A percentile compares a stretch with the other conserved stretches of the same genome.
Evolutionary conservation across 805 yeast genomes (phyloP).

Genomic region (Barnettozyma sucrosica): DNA sequence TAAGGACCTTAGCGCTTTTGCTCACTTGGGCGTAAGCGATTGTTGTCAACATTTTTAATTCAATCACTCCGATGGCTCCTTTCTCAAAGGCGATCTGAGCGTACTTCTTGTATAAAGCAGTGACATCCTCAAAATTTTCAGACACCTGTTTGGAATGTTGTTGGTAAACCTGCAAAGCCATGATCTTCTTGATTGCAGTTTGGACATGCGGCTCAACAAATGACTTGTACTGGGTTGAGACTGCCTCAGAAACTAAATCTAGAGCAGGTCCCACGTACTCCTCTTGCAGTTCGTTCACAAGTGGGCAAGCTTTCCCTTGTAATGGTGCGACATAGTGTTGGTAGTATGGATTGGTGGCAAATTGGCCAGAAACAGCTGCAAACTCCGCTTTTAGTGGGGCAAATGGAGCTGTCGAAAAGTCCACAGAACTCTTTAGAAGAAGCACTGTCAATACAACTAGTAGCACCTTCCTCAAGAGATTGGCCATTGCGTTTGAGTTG

Average conservation of each 20-base stretch:
- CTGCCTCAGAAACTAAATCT: neutral
- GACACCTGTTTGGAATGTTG: neutral
- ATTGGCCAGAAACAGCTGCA: conserved; percentile 1
- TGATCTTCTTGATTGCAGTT: conserved; percentile 2
- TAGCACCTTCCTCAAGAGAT: conserved; percentile 12
- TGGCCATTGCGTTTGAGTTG: conserved; percentile 1
- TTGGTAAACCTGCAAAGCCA: conserved; percentile 4
- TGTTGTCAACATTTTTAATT: neutral
- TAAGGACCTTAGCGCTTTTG: neutral
- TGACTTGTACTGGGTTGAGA: conserved; percentile 11
- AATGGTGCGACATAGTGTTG: conserved; percentile 18
- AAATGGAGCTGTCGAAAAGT: conserved; percentile 19
- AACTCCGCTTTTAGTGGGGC: conserved; percentile 20
- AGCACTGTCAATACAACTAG: conserved; percentile 11
- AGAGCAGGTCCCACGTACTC: conserved; percentile 12
- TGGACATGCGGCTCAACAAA: conserved; percentile 13
- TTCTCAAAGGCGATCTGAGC: conserved; percentile 2
- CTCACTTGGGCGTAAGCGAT: neutral
- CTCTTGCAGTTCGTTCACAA: conserved; percentile 3
- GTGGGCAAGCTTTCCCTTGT: conserved; percentile 11
- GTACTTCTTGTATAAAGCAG: neutral
- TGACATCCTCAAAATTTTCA: neutral
- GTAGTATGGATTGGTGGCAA: conserved; percentile 14
- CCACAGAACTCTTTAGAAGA: conserved; percentile 16
- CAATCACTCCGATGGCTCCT: neutral